Evolutionary conservation across 2,329 filamentous ascomycete genomes (phyloP), one percentile per base, ranked within the genome.

Genomic region (Talaromyces sp.): DNA sequence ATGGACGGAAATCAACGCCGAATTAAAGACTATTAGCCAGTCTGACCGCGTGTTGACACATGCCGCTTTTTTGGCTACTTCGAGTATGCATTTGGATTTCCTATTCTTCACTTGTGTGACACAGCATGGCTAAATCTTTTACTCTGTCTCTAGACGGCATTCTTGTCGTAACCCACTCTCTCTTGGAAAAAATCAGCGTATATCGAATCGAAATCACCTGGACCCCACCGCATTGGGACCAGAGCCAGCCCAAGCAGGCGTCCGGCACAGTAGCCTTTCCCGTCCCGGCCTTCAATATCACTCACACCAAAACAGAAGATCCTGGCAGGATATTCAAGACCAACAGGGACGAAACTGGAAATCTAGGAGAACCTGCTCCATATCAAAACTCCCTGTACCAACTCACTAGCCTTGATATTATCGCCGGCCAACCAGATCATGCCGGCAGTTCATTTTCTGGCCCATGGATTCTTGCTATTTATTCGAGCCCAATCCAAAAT

Each of bases 41-140:
- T 87, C 89, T 0, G 87, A 92, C 65, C 89, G 92, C 65, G 74
- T 91, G n/a, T 83, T 94, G 57, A 92, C 91, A 0, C 92, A 96
- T 76, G 91, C 91, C 10, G 85, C 90, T 44, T 80, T 92, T 64
- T 85, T 88, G 62, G 86, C 89, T 3, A 90, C 93, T 60, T 91
- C 88, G 75, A 87, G 90, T 91, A 76, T 33, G 58, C 56, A 30
- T 31, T 64, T 52, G 28, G 44, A 53, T 28, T 63, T 28, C 33
- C n/a, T 34, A 58, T 66, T 52, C 60, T 42, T 16, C 12, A 50
- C 16, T 27, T 56, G 33, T 27, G 18, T 12, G 6, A 33, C 12
- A 56, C 16, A 36, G 33, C 33, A 34, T 34, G 31, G 28, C 31
- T 30, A 31, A 31, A 23, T 16, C 14, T 52, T 30, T 44, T 33